Evolutionary conservation across 1,139 yeast species (phyloP), one percentile per base, ranked within the genome.

Genomic region (Saccharomyces hybrid): DNA sequence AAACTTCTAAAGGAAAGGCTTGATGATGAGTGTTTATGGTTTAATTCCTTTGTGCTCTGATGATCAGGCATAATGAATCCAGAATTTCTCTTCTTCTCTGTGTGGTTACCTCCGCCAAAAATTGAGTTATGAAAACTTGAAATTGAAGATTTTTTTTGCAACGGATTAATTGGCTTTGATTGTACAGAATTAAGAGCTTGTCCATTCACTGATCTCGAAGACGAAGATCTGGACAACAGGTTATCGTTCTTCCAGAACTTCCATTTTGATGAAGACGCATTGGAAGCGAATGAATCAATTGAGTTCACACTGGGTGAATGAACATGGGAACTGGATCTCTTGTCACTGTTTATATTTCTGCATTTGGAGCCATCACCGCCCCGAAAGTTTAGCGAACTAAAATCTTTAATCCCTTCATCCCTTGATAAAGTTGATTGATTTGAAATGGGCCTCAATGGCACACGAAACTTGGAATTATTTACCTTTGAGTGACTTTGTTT

Each of bases 201-300:
- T 5, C 9, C 44, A 16, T 38, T 38, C 9, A 20, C 13, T 5
- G 44, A 38, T 38, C 25, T 38, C 6, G 44, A 38, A 16, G 44
- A 38, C 3, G 9, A 2, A 2, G 44, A 38, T 7, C 44, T 38
- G 2, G 44, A 38, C n/a, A 38, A 38, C 5, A 38, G n/a, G 44
- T 38, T 38, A 47, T 56, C 59, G 49, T 61, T 63, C 51, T 67
- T 68, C 73, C 73, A 70, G 50, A 70, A 70, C 54, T 67, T 70
- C 72, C 72, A 69, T 51, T 61, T 68, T 2, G 69, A 61, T 23
- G 55, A 38, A 11, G 44, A 38, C 5, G n/a, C 6, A 4, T 7
- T 38, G 11, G 44, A 38, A 20, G 25, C 9, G 5, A 38, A 38
- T 4, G 44, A 38, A 20, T 20, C 11, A 20, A 38, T 11, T 4